Conservation (phyloP, 2,329 filamentous ascomycete genomes). For the Xylariomycetidae sp. region DNA sequence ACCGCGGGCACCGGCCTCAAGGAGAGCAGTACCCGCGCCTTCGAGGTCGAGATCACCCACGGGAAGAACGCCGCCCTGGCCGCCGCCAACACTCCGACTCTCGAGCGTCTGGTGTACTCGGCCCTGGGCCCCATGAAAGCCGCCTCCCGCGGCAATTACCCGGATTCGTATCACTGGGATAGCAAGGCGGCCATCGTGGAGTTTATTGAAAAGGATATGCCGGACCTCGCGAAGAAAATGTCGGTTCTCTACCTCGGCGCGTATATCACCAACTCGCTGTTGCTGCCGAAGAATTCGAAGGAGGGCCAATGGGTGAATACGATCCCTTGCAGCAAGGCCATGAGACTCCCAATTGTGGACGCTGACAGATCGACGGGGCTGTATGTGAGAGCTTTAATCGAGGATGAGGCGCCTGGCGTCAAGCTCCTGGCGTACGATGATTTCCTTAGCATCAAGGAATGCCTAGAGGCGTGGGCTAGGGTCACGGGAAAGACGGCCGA, state of each 20-base stretch:
- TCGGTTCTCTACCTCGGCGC: slow-evolving; percentile 27
- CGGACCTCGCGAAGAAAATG: slow-evolving; percentile 22
- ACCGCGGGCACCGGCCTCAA: slow-evolving; percentile 6
- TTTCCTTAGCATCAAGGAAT: slow-evolving; percentile 27
- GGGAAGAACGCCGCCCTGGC: slow-evolving; percentile 24
- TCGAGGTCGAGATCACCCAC: slow-evolving; percentile 8
- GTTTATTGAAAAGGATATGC: slow-evolving; percentile 19
- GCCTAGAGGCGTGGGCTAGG: slow-evolving; percentile 28
- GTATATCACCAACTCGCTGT: slow-evolving; percentile 26
- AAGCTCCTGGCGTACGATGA: slow-evolving; percentile 41
- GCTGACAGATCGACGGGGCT: slow-evolving; percentile 32
- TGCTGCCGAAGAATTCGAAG: slow-evolving; percentile 22
- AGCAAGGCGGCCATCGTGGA: slow-evolving; percentile 23
- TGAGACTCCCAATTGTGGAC: slow-evolving; percentile 34
- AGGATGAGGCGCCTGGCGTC: slow-evolving; percentile 31
- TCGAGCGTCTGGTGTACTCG: slow-evolving; percentile 22
- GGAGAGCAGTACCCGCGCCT: slow-evolving; percentile 4
- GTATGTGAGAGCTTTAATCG: slow-evolving; percentile 38
- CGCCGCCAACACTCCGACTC: slow-evolving; percentile 21
- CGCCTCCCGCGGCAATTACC: slow-evolving; percentile 18
- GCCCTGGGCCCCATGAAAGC: slow-evolving; percentile 15
- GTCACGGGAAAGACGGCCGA: slow-evolving; percentile 30
- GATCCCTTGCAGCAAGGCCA: slow-evolving; percentile 19
- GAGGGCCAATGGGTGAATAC: slow-evolving; percentile 26
- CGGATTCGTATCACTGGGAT: slow-evolving; percentile 25